phyloP scores from a whole-genome alignment of 2,329 filamentous ascomycete species.

The Beauveria medogensis region DNA sequence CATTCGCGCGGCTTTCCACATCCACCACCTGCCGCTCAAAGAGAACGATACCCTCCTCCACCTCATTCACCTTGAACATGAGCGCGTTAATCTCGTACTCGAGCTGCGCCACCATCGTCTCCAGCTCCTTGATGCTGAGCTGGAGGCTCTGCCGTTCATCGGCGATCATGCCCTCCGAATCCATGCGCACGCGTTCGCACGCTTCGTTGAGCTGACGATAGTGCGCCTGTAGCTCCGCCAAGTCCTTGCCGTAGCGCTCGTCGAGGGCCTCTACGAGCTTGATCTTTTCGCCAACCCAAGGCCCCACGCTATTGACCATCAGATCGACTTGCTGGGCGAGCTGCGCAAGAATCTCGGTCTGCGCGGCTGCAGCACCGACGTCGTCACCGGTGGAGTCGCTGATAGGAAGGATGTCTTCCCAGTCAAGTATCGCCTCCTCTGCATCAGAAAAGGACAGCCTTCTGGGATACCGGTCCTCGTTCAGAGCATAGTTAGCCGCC shows the following conservation, averaged over 20 bases:
- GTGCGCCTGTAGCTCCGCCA: conserved; percentile 55
- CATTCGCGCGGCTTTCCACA: conserved; percentile 56
- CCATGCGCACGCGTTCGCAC: conserved; percentile 59
- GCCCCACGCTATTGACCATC: conserved; percentile 44
- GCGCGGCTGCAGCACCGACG: conserved; percentile 22
- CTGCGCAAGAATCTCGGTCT: conserved; percentile 45
- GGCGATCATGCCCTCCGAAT: conserved; percentile 59
- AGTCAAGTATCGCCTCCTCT: conserved; percentile 64
- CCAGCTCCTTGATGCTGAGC: conserved; percentile 69
- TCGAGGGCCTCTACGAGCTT: conserved; percentile 51
- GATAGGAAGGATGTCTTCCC: conserved; percentile 47
- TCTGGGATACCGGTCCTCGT: conserved; percentile 60
- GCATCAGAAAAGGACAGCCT: conserved; percentile 69
- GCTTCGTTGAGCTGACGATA: conserved; percentile 65
- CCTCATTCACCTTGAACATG: conserved; percentile 73
- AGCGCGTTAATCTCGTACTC: conserved; percentile 86
- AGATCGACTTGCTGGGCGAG: conserved; percentile 45
- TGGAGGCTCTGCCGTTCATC: conserved; percentile 61
- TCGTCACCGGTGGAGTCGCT: conserved; percentile 22
- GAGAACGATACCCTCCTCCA: conserved; percentile 72
- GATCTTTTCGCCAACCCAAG: conserved; percentile 56
- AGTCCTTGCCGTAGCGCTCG: conserved; percentile 51
- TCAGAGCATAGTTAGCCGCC: conserved; percentile 25
- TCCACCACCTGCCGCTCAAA: conserved; percentile 73
- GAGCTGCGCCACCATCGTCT: conserved; percentile 72